phyloP scores from a whole-genome alignment of 1,139 yeast genomes.

The Yamadazyma dushanensis region DNA sequence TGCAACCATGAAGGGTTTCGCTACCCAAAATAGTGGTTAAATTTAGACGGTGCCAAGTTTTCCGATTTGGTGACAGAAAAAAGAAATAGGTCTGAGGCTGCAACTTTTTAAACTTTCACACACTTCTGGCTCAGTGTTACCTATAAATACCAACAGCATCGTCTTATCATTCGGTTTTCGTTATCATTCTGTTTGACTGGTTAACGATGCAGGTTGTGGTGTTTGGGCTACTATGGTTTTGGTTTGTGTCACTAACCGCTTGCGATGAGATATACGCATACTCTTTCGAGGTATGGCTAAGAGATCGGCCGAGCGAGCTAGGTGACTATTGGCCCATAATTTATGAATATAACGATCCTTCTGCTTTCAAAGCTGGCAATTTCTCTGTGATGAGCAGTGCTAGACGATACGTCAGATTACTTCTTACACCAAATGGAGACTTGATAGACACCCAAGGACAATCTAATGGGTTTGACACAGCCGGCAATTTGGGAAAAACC shows the following conservation, averaged over 20 bases:
- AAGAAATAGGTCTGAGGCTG: too few relatives aligned
- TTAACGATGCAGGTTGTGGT: too few relatives aligned
- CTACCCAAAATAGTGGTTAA: too few relatives aligned
- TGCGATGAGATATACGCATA: constrained; percentile 2
- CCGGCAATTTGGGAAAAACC: constrained; percentile 10
- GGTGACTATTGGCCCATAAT: constrained; percentile 12
- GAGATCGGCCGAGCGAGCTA: not conserved
- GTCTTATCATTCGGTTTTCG: too few relatives aligned
- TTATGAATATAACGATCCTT: constrained; percentile 8
- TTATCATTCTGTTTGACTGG: too few relatives aligned
- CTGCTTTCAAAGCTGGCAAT: constrained; percentile 12
- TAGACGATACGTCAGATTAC: constrained; percentile 8
- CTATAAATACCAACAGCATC: too few relatives aligned
- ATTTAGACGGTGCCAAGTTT: too few relatives aligned
- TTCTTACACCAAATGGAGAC: constrained; percentile 13
- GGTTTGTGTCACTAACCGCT: not conserved
- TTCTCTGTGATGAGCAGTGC: constrained; percentile 4
- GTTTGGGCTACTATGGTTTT: not conserved
- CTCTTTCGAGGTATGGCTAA: constrained; percentile 6
- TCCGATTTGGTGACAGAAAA: too few relatives aligned
- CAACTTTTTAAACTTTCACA: too few relatives aligned
- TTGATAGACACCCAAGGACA: constrained; percentile 5
- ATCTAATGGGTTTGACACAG: constrained; percentile 10
- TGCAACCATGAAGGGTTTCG: too few relatives aligned
- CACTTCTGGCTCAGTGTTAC: too few relatives aligned